phyloP scores from a whole-genome alignment of 768 basidiomycete genomes.

The Boletus pseudopeckii region DNA sequence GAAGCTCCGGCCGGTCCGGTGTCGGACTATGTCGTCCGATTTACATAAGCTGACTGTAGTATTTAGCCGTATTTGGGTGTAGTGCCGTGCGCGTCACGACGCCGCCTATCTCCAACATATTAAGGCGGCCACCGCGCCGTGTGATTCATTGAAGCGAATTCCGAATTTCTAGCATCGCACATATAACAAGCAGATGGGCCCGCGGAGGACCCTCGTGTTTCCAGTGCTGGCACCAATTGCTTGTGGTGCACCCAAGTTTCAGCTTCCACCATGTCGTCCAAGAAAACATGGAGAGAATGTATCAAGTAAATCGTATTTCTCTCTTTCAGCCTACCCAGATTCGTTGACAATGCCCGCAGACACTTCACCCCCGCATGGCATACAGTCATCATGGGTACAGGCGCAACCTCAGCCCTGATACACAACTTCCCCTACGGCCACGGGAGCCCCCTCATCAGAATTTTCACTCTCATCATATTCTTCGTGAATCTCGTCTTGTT shows the following conservation, averaged over 20 bases:
- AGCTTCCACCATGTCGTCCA: slow-evolving; percentile 9
- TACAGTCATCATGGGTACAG: slow-evolving; percentile 48
- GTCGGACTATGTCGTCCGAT: too few relatives aligned
- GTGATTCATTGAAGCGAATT: slow-evolving; percentile 1
- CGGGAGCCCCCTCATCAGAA: slow-evolving; percentile 30
- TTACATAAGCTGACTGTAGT: too few relatives aligned
- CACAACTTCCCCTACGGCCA: slow-evolving; percentile 43
- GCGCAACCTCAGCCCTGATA: slow-evolving; percentile 38
- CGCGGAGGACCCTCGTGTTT: neutral
- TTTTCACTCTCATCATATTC: slow-evolving; percentile 37
- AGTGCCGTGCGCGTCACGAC: too few relatives aligned
- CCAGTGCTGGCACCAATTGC: too few relatives aligned
- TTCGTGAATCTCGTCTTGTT: slow-evolving; percentile 42
- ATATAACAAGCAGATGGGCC: neutral
- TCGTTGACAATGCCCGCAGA: slow-evolving; percentile 20
- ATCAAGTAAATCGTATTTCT: slow-evolving; percentile 25
- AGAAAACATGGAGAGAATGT: slow-evolving; percentile 37
- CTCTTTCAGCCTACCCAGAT: neutral
- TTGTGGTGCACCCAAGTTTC: neutral
- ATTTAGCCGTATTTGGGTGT: too few relatives aligned
- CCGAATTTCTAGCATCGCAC: neutral
- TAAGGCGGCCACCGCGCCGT: too few relatives aligned
- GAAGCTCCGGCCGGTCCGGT: too few relatives aligned
- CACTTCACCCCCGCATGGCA: slow-evolving; percentile 49
- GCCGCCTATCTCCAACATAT: too few relatives aligned